A percentile compares a stretch with the other conserved stretches of the same genome.
These are phyloP conservation scores for Mycena vitilis DNA, from an alignment of 768 basidiomycete genomes.

Conservation along the genomic window DNA sequence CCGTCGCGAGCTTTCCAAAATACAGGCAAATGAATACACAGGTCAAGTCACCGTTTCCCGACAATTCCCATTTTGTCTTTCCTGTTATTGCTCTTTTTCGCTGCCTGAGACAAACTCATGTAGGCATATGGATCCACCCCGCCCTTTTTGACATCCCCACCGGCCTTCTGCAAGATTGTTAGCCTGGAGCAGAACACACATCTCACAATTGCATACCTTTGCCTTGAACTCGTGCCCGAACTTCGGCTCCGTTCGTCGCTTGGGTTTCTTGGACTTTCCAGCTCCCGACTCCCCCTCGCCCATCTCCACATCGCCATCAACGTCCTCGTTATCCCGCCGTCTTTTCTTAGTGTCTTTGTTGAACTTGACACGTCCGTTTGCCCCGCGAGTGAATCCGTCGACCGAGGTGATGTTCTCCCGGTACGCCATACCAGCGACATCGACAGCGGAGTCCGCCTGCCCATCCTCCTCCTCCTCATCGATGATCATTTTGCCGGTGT, in stretches of 20 bases:
- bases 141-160: slow-evolving; percentile 91
- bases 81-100: slow-evolving; percentile 66
- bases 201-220: slow-evolving; percentile 69
- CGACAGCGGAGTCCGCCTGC: slow-evolving; percentile 53
- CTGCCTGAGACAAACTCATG: slow-evolving; percentile 84
- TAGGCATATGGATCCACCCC: slow-evolving; percentile 95
- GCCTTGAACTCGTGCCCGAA: slow-evolving; percentile 95
- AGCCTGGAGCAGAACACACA: slow-evolving; percentile 27
- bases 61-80: slow-evolving; percentile 65
- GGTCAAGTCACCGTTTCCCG: slow-evolving; percentile 62
- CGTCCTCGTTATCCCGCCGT: slow-evolving; percentile 73
- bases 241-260: slow-evolving; percentile 60
- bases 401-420: slow-evolving; percentile 83
- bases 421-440: slow-evolving; percentile 84
- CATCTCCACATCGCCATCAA: slow-evolving; percentile 78
- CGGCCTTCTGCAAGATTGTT: slow-evolving; percentile 77
- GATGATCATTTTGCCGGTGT: slow-evolving; percentile 85
- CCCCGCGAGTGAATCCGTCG: slow-evolving; percentile 90
- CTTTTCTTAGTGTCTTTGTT: slow-evolving; percentile 98
- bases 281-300: slow-evolving; percentile 69
- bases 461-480: slow-evolving; percentile 64
- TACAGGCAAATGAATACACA: background rate
- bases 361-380: slow-evolving; percentile 90
- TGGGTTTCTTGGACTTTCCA: slow-evolving; percentile 61
- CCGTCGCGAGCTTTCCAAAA: background rate